Percentiles rank a stretch among this genome's conserved stretches.
Conservation (phyloP, 768 basidiomycete species). For the Sarcodon aspratus region DNA sequence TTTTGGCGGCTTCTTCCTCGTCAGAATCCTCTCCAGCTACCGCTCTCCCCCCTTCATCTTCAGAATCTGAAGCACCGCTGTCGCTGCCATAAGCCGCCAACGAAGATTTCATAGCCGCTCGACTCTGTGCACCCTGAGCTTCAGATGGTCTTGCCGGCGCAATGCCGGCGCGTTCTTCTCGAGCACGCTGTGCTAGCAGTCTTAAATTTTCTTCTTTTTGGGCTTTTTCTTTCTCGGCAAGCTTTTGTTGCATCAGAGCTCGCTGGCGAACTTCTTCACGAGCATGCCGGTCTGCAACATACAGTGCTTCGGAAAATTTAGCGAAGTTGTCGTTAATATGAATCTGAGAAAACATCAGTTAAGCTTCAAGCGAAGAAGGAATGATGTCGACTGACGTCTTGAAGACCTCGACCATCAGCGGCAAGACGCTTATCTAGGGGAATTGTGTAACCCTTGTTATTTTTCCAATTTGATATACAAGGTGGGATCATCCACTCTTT, state of each 20-base stretch:
- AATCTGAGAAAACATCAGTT: constrained; percentile 36
- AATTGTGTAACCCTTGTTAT: constrained; percentile 99
- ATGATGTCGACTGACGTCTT: constrained; percentile 60
- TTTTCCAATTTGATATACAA: constrained; percentile 99
- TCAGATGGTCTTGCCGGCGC: constrained; percentile 20
- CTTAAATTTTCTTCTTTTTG: constrained; percentile 94
- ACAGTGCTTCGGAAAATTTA: constrained; percentile 94
- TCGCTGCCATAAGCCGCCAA: constrained; percentile 85
- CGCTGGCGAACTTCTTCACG: constrained; percentile 97
- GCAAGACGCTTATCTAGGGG: constrained; percentile 96
- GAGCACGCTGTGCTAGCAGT: constrained; percentile 86
- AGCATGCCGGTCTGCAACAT: constrained; percentile 92
- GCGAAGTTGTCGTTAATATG: constrained; percentile 99
- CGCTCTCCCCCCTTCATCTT: constrained; percentile 57
- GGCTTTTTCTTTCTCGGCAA: constrained; percentile 98
- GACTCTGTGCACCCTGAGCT: constrained; percentile 47
- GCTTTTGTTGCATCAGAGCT: constrained; percentile 93
- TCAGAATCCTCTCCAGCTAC: constrained; percentile 39
- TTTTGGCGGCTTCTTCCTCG: constrained; percentile 75
- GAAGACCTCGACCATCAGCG: constrained; percentile 95
- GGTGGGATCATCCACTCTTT: constrained; percentile 99
- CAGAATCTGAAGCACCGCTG: constrained; percentile 39
- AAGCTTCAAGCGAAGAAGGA: background rate
- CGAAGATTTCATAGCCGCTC: constrained; percentile 62
- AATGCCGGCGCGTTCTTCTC: constrained; percentile 86